Percentiles rank a stretch among this genome's conserved stretches.
phyloP scores from a whole-genome alignment of 2,329 filamentous ascomycete species.

The Fusarium sulawesiense region DNA sequence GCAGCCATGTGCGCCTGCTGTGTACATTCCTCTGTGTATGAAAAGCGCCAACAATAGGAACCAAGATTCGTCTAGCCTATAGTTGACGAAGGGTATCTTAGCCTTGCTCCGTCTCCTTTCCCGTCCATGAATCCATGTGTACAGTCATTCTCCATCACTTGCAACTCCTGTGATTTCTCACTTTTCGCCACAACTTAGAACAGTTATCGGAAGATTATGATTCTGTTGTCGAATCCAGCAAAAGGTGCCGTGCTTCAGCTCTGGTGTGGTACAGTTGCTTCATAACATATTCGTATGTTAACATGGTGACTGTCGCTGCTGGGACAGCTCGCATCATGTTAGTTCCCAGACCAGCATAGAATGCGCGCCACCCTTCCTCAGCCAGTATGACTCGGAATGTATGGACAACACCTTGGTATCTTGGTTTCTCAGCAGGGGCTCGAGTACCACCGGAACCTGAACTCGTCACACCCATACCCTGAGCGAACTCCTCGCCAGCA shows the following conservation, averaged over 20 bases:
- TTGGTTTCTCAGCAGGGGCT: conserved; percentile 52
- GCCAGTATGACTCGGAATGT: conserved; percentile 86
- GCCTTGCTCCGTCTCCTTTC: conserved; percentile 38
- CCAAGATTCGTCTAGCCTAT: conserved; percentile 51
- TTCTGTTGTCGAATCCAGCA: conserved; percentile 27
- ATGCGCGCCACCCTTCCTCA: conserved; percentile 96
- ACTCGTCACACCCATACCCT: conserved; percentile 60
- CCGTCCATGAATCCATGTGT: conserved; percentile 32
- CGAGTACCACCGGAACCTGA: conserved; percentile 44
- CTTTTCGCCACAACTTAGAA: conserved; percentile 2
- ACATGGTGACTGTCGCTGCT: conserved; percentile 95
- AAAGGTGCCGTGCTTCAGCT: conserved; percentile 51
- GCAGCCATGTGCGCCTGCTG: conserved; percentile 33
- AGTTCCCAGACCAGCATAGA: conserved; percentile 96
- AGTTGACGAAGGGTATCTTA: conserved; percentile 53
- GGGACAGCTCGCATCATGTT: conserved; percentile 97
- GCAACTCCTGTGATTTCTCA: conserved; percentile 21
- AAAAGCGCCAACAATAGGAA: conserved; percentile 32
- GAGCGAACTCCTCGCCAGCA: conserved; percentile 64
- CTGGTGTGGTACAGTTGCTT: conserved; percentile 60
- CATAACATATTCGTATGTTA: conserved; percentile 90
- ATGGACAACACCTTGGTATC: conserved; percentile 82
- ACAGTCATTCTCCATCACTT: conserved; percentile 26
- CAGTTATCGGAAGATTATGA: conserved; percentile 25
- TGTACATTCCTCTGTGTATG: conserved; percentile 29